Evolutionary conservation across 2,329 filamentous ascomycete genomes (phyloP), one percentile per base, ranked within the genome.

Genomic region (Penicillium frequentans): DNA sequence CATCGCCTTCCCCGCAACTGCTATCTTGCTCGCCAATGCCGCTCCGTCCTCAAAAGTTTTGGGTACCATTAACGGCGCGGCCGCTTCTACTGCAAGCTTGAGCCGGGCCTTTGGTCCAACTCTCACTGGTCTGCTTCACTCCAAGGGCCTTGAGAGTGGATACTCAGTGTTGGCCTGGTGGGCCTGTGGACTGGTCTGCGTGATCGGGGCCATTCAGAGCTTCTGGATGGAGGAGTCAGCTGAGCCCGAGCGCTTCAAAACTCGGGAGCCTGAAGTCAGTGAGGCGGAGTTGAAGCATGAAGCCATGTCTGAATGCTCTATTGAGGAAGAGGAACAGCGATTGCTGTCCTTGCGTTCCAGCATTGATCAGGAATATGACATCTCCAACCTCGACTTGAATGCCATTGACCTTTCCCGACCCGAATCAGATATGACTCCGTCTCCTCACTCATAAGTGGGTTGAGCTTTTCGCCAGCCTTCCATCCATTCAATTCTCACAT

Each of bases 141-240:
- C 91, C 5, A 80, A 88, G 52, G 95, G 95, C 50, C 83, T 96
- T 35, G 83, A 86, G 63, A 83, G 87, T 7, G 92, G 93, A 35
- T 93, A 91, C 71, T 93, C 92, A 5, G 92, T 92, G 21, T 81
- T 97, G 33, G 89, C 92, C 0, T 99, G 95, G 93, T 99, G 95
- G 95, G 87, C 87, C 60, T 93, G 89, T 63, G 91, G 89, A 9
- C 68, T 89, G 3, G 86, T 97, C 31, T 90, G 91, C 33, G 76
- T 91, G 11, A 74, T 86, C 14, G 95, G 93, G 46, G 90, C 89
- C 1, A 77, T 90, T 50, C 80, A 95, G 67, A 90, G 89, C 73
- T 81, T 91, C 58, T 86, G 86, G 71, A 90, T 97, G 75, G 86
- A 86, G 35, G 90, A 93, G 67, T 80, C 64, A 1, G 31, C 83